Percentiles rank a stretch among this genome's conserved stretches.
phyloP scores from a whole-genome alignment of 2,329 filamentous ascomycete genomes.

The Neofusicoccum laricinum region DNA sequence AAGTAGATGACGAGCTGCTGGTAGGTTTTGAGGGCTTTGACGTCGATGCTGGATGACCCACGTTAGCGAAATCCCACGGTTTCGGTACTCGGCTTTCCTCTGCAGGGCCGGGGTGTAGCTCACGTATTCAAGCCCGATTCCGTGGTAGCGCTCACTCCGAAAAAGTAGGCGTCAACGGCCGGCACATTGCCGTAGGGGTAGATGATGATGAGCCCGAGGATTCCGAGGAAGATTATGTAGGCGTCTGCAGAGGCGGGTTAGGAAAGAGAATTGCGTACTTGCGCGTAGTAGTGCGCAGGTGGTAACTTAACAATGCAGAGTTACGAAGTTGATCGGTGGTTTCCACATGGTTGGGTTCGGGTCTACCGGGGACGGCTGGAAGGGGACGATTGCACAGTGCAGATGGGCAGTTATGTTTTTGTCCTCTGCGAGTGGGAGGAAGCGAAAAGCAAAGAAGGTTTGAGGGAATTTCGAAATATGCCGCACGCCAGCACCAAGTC shows the following conservation, averaged over 20 bases:
- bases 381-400: too few relatives aligned
- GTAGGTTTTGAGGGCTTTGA: conserved; percentile 49
- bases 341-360: conserved; percentile 19
- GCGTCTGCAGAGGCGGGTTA: conserved; percentile 29
- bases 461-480: too few relatives aligned
- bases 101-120: too few relatives aligned
- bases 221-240: conserved; percentile 38
- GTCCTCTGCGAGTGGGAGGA: too few relatives aligned
- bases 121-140: conserved; percentile 53
- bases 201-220: conserved; percentile 37
- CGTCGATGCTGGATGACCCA: conserved; percentile 37
- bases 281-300: not conserved
- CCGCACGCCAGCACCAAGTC: too few relatives aligned
- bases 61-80: too few relatives aligned
- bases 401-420: too few relatives aligned
- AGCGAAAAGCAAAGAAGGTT: too few relatives aligned
- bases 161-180: conserved; percentile 50
- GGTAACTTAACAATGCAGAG: conserved; percentile 23
- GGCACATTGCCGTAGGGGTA: conserved; percentile 40
- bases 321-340: conserved; percentile 24
- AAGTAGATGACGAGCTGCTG: conserved; percentile 54
- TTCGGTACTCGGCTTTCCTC: too few relatives aligned
- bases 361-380: too few relatives aligned
- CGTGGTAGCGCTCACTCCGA: conserved; percentile 49
- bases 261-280: not conserved